A percentile compares a stretch with the other conserved stretches of the same genome.
Conservation (phyloP, 345 rosid genomes). For the Euphorbia lathyris region DNA sequence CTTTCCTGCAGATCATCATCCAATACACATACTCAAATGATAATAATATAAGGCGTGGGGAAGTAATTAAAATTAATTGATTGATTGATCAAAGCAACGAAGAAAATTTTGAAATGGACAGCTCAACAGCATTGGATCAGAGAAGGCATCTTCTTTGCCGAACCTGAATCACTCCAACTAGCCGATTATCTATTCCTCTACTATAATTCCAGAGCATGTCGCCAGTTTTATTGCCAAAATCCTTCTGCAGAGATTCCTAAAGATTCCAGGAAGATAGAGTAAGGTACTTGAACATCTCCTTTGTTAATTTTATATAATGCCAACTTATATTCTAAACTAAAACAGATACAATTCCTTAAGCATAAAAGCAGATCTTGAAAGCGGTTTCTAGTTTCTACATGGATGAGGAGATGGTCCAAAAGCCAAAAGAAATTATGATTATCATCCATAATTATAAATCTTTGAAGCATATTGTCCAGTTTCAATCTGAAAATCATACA, state of each 20-base stretch:
- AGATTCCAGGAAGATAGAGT: conserved; percentile 18
- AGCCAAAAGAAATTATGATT: not conserved
- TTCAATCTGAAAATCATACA: not conserved
- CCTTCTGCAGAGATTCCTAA: conserved; percentile 77
- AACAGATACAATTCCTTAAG: not conserved
- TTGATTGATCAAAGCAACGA: conserved; percentile 1
- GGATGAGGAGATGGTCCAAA: not conserved
- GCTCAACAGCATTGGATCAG: not conserved
- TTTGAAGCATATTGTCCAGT: not conserved
- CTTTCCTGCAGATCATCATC: conserved; percentile 59
- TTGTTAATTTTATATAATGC: not conserved
- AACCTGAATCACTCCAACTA: conserved; percentile 77
- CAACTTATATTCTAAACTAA: not conserved
- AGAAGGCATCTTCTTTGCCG: conserved; percentile 13
- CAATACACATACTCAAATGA: not conserved
- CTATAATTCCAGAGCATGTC: conserved; percentile 96
- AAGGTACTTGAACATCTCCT: conserved; percentile 8
- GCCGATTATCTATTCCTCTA: conserved; percentile 79
- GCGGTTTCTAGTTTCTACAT: not conserved
- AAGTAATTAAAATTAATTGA: not conserved
- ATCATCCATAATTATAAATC: not conserved
- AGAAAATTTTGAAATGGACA: not conserved
- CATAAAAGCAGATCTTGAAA: not conserved
- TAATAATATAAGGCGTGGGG: not conserved
- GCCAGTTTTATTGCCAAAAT: conserved; percentile 85